Conservation (phyloP, 768 basidiomycete species). For the Xerocomellus intermedius region DNA sequence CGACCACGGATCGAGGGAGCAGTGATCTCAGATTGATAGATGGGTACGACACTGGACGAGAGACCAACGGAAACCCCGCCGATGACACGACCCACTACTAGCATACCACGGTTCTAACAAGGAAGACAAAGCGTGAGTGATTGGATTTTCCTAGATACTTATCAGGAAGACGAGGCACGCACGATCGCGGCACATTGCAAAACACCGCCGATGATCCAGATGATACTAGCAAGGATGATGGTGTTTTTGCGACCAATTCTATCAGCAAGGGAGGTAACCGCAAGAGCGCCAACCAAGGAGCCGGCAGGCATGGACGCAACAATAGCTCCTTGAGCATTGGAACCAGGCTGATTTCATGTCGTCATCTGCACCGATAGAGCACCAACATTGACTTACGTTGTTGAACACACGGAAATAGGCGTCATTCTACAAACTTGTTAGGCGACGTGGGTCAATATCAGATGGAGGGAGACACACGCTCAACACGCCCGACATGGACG, state of each 20-base stretch:
- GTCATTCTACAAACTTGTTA: constrained; percentile 21
- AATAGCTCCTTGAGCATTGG: constrained; percentile 65
- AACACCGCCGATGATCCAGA: constrained; percentile 73
- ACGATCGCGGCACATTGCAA: constrained; percentile 63
- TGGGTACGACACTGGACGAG: constrained; percentile 63
- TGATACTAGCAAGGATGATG: constrained; percentile 61
- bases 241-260: constrained; percentile 62
- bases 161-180: constrained; percentile 10
- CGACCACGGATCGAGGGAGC: constrained; percentile 70
- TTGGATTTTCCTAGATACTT: background rate
- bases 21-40: constrained; percentile 77
- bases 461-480: constrained; percentile 36
- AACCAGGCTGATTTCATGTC: constrained; percentile 37
- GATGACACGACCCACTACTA: constrained; percentile 67
- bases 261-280: constrained; percentile 64
- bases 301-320: constrained; percentile 78
- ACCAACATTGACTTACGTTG: constrained; percentile 12
- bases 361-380: background rate
- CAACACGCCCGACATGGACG: constrained; percentile 78
- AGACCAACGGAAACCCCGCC: constrained; percentile 68
- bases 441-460: background rate
- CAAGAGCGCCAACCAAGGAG: constrained; percentile 63
- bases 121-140: background rate
- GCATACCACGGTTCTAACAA: constrained; percentile 66
- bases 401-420: constrained; percentile 29